These are phyloP conservation scores for Liquidambar formosana DNA, from an alignment of 164 flowering plant genomes.

Conservation along the genomic window DNA sequence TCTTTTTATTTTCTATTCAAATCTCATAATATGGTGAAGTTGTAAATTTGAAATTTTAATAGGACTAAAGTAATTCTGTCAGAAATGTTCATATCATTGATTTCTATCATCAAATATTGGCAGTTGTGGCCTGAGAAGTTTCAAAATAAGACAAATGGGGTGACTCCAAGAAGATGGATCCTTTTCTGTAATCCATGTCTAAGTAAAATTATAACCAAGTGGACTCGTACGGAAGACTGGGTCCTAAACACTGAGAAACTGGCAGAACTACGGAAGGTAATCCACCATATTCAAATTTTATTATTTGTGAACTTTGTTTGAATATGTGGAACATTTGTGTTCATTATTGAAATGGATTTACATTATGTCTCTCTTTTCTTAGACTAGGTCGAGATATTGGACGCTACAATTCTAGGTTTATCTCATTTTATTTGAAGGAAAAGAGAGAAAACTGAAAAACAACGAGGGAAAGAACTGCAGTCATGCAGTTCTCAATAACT, in stretches of 20 bases:
- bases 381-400: background rate
- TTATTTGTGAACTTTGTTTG: conserved; percentile 2
- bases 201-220: conserved; percentile 66
- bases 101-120: conserved; percentile 16
- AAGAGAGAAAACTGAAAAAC: too few species aligned
- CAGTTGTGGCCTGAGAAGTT: conserved; percentile 97
- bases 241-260: conserved; percentile 71
- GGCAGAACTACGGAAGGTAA: conserved; percentile 79
- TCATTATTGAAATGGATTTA: background rate
- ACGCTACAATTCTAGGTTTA: too few species aligned
- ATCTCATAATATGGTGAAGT: background rate
- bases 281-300: background rate
- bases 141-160: conserved; percentile 97
- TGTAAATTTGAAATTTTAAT: background rate
- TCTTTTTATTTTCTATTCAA: background rate
- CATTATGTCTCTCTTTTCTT: background rate
- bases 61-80: background rate
- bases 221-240: conserved; percentile 86
- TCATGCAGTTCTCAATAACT: too few species aligned
- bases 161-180: conserved; percentile 97
- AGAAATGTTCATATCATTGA: conserved; percentile 4
- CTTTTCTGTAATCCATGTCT: conserved; percentile 81
- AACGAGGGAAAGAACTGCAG: too few species aligned
- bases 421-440: too few species aligned
- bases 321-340: background rate